These are phyloP conservation scores for Graphilbum fragrans DNA, from an alignment of 2,329 filamentous ascomycete species.

Conservation along the genomic window DNA sequence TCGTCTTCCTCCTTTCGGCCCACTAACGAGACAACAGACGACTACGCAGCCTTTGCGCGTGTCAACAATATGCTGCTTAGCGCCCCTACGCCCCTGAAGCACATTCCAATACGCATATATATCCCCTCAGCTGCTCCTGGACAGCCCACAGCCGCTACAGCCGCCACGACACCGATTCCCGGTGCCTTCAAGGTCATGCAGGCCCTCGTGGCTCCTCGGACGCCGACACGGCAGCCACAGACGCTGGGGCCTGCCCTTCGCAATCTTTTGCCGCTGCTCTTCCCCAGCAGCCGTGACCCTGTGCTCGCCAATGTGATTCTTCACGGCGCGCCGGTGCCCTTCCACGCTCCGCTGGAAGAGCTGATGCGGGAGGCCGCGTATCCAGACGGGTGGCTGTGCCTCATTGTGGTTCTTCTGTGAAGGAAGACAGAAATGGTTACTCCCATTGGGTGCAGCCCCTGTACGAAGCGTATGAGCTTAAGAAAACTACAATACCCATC, in stretches of 20 bases:
- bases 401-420: slow-evolving; percentile 61
- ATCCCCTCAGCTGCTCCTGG: slow-evolving; percentile 53
- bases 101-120: slow-evolving; percentile 83
- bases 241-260: slow-evolving; percentile 67
- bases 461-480: no score
- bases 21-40: slow-evolving; percentile 34
- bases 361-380: slow-evolving; percentile 74
- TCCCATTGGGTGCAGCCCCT: no score
- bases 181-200: slow-evolving; percentile 64
- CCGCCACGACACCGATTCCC: slow-evolving; percentile 4
- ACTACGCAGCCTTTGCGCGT: slow-evolving; percentile 58
- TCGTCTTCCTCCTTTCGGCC: neutral
- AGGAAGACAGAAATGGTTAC: neutral
- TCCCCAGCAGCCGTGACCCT: slow-evolving; percentile 74
- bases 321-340: slow-evolving; percentile 75
- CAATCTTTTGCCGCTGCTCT: slow-evolving; percentile 63
- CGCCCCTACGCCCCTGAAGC: slow-evolving; percentile 59
- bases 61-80: slow-evolving; percentile 70
- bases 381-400: slow-evolving; percentile 81
- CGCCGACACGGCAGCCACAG: slow-evolving; percentile 25
- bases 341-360: slow-evolving; percentile 69
- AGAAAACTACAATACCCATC: no score
- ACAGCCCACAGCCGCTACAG: slow-evolving; percentile 15
- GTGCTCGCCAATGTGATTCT: slow-evolving; percentile 74
- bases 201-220: slow-evolving; percentile 48